phyloP scores from a whole-genome alignment of 345 rosid species.

The Alliaria petiolata region DNA sequence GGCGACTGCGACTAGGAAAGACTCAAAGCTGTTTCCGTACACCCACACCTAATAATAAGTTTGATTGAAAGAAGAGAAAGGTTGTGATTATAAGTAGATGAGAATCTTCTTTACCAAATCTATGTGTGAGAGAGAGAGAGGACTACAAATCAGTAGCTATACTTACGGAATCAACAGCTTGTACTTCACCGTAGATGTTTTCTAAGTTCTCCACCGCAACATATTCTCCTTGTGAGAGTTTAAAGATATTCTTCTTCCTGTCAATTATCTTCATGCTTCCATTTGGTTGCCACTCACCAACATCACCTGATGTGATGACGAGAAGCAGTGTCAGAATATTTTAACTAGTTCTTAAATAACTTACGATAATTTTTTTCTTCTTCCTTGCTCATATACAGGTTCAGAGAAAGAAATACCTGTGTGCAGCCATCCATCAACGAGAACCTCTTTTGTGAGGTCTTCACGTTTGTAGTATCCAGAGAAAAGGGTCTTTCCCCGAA shows the following conservation, averaged over 20 bases:
- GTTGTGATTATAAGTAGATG: background rate
- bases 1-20: conserved; percentile 64
- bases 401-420: conserved; percentile 52
- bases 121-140: background rate
- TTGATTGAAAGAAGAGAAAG: conserved; percentile 5
- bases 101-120: background rate
- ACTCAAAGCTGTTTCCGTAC: conserved; percentile 84
- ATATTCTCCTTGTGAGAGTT: conserved; percentile 92
- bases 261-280: conserved; percentile 89
- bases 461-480: conserved; percentile 92
- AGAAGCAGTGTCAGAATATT: conserved; percentile 1
- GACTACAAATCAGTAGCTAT: background rate
- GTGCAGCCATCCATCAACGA: conserved; percentile 93
- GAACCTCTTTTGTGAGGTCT: conserved; percentile 83
- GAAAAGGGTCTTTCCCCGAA: conserved; percentile 71
- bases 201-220: conserved; percentile 89
- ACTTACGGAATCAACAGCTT: conserved; percentile 67
- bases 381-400: too few species aligned
- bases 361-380: background rate
- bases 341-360: background rate
- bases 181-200: conserved; percentile 58
- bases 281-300: conserved; percentile 89
- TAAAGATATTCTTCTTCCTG: conserved; percentile 84
- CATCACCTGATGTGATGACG: conserved; percentile 51
- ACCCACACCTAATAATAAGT: conserved; percentile 71